Base-by-base conservation (phyloP, 805 yeast genomes). In the Scheffersomyces ergatensis region DNA sequence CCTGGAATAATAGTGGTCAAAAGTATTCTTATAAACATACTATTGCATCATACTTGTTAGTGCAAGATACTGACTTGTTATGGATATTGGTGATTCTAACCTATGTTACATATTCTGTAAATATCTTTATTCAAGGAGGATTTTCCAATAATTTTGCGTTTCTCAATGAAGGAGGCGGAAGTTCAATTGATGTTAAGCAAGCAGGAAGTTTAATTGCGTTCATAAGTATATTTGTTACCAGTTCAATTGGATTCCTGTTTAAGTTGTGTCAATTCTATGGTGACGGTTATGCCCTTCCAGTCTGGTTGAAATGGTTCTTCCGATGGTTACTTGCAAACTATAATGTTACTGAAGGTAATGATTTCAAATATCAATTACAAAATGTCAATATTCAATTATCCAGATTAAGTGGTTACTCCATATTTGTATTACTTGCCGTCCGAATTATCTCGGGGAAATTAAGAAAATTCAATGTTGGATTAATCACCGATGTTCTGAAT, bases 1-100 rank as follows among this genome's bases (percentile, higher is more conserved):
- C 88, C 1, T 93, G 97, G 96, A 86, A 84, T 54, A 84, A 83
- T 49, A 80, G 92, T 38, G 98, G 98, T 1, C 97, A 90, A 54
- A 93, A 93, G 49, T 82, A 75, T 33, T 71, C 76, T 13, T 72
- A 63, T 5, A 44, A 51, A 6, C 36, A 31, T 15, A 62, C 68
- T 3, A 39, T 84, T 4, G 67, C 78, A 0, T 56, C 71, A 1
- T 65, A 64, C 31, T 54, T 89, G 2, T 47, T 58, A 16, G 36
- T 33, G 7, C 46, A 50, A 0, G 45, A 64, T 44, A 38, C 63
- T 1, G 36, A 44, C 0, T 16, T 71, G 9, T 62, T 76, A 27
- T 82, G 89, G 89, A 27, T 45, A 2, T 50, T 82, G 8, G 69
- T 73, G 15, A 36, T 67, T 0, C 5, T 68, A 2, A 72, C 85